Conservation (phyloP, 768 basidiomycete species). For the Mrakia frigida region DNA sequence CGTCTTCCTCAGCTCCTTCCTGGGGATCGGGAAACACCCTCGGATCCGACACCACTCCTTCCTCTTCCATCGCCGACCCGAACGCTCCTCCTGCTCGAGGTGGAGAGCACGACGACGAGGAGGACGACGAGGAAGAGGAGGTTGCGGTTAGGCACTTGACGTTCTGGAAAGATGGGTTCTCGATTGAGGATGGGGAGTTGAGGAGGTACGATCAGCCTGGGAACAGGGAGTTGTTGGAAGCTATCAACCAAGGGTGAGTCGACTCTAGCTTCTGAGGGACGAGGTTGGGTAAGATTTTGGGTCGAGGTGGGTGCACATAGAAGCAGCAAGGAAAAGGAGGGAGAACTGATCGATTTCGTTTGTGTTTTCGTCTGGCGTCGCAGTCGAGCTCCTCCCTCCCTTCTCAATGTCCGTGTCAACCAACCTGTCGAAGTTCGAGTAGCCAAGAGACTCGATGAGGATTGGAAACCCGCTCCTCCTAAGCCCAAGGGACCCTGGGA, state of each 20-base stretch:
- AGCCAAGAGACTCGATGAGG: slow-evolving; percentile 61
- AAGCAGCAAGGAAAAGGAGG: neutral
- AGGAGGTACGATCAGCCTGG: slow-evolving; percentile 75
- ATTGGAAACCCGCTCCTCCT: slow-evolving; percentile 60
- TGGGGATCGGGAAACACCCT: slow-evolving; percentile 72
- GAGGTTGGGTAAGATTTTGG: slow-evolving; percentile 9
- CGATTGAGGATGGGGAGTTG: slow-evolving; percentile 79
- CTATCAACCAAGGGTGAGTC: slow-evolving; percentile 71
- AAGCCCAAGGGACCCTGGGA: slow-evolving; percentile 53
- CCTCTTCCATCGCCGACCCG: slow-evolving; percentile 70
- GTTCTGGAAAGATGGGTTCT: slow-evolving; percentile 92
- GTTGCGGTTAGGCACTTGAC: slow-evolving; percentile 67
- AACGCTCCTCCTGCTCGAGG: slow-evolving; percentile 35
- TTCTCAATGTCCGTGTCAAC: slow-evolving; percentile 66
- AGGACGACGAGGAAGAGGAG: slow-evolving; percentile 47
- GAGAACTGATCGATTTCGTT: neutral
- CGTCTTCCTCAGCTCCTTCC: slow-evolving; percentile 46
- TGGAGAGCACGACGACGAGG: slow-evolving; percentile 35
- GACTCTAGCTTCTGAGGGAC: too few relatives aligned
- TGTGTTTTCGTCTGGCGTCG: neutral
- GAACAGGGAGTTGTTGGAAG: slow-evolving; percentile 61
- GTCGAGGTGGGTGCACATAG: neutral
- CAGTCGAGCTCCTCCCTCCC: slow-evolving; percentile 70
- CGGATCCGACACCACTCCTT: slow-evolving; percentile 84
- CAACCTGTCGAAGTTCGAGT: slow-evolving; percentile 84